phyloP scores from a whole-genome alignment of 306 rosid species.

The Crotalaria pallida region DNA sequence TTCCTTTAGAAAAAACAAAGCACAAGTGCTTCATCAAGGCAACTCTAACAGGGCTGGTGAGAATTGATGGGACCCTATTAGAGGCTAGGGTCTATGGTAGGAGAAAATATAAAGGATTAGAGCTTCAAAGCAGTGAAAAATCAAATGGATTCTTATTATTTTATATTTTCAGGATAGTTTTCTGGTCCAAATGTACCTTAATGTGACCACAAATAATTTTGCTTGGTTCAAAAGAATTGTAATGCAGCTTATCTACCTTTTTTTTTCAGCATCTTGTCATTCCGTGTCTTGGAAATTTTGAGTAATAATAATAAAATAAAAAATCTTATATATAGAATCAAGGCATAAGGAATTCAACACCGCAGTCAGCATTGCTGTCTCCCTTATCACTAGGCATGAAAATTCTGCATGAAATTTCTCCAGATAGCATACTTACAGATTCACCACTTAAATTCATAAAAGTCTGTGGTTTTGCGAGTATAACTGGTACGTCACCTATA shows the following conservation, averaged over 20 bases:
- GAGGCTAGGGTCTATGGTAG: neutral
- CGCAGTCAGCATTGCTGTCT: neutral
- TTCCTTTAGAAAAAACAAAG: neutral
- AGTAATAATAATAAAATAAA: too few species aligned
- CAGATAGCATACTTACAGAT: conserved; percentile 78
- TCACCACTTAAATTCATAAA: conserved; percentile 93
- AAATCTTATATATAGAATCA: neutral
- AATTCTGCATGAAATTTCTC: too few species aligned
- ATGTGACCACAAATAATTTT: neutral
- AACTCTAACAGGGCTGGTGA: neutral
- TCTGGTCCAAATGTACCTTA: neutral
- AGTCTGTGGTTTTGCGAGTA: conserved; percentile 92
- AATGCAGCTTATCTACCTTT: neutral
- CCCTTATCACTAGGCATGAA: conserved; percentile 13
- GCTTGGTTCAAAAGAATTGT: neutral
- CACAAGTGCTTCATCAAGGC: neutral
- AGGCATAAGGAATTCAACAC: neutral
- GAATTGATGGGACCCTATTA: neutral
- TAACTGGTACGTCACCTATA: conserved; percentile 71
- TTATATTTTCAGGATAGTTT: neutral
- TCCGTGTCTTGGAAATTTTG: neutral
- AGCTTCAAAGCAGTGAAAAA: neutral
- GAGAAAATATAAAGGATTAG: neutral
- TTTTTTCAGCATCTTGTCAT: neutral
- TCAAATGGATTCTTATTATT: neutral